phyloP scores from a whole-genome alignment of 1,284 basidiomycete species.

The Cryptococcus wingfieldii region DNA sequence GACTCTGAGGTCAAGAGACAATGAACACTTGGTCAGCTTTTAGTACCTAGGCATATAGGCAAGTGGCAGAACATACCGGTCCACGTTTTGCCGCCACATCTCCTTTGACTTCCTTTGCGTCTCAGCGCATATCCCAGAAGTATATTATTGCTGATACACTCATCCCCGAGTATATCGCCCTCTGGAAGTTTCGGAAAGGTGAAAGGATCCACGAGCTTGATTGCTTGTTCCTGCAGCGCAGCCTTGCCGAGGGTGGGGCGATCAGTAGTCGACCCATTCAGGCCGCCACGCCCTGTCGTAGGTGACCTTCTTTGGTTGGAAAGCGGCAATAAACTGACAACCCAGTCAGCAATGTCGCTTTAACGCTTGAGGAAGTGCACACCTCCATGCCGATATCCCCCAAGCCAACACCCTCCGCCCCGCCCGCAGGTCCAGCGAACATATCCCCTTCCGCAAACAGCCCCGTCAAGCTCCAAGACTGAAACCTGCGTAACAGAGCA shows the following conservation, averaged over 20 bases:
- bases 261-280: slow-evolving; percentile 25
- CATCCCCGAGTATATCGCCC: background rate
- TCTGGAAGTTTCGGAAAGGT: background rate
- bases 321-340: slow-evolving; percentile 45
- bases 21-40: too few species aligned
- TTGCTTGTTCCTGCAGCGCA: background rate
- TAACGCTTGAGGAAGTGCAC: slow-evolving; percentile 6
- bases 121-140: background rate
- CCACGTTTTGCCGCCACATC: too few species aligned
- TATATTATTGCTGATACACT: background rate
- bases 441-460: slow-evolving; percentile 44
- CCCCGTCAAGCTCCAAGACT: slow-evolving; percentile 43
- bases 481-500: slow-evolving; percentile 36
- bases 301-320: slow-evolving; percentile 32
- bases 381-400: slow-evolving; percentile 42
- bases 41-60: too few species aligned
- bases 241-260: background rate
- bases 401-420: slow-evolving; percentile 42
- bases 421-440: slow-evolving; percentile 47
- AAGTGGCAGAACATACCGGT: too few species aligned
- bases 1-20: background rate
- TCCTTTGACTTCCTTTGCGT: background rate
- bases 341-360: background rate
- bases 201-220: background rate
- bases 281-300: slow-evolving; percentile 27